Percentiles rank a stretch among this genome's conserved stretches.
phyloP scores from a whole-genome alignment of 225 moss, liverwort and hornwort genomes.

The Thuidium tamariscinum region DNA sequence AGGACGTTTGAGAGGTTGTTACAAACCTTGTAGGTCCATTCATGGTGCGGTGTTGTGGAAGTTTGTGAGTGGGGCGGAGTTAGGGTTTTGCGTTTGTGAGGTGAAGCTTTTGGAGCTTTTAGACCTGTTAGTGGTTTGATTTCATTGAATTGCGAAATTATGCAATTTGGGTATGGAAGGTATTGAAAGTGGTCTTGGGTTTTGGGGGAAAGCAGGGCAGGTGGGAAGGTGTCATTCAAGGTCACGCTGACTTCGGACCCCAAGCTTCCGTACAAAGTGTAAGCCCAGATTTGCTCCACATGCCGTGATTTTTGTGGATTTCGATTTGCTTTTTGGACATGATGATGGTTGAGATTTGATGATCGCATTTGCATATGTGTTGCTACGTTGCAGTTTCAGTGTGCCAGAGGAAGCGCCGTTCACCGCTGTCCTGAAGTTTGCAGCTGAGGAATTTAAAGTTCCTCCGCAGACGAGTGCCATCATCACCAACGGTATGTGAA shows the following conservation, averaged over 20 bases:
- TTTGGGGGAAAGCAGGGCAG: constrained; percentile 52
- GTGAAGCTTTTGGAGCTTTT: background rate
- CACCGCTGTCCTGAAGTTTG: constrained; percentile 92
- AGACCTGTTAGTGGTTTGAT: background rate
- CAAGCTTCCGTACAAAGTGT: constrained; percentile 99
- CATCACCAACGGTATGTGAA: constrained; percentile 72
- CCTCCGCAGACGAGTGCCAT: constrained; percentile 96
- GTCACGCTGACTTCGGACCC: constrained; percentile 97
- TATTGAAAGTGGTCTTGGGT: background rate
- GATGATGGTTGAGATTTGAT: background rate
- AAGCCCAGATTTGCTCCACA: background rate
- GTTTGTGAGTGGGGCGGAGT: background rate
- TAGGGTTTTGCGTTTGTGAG: background rate
- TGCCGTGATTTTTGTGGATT: background rate
- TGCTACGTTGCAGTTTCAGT: constrained; percentile 53
- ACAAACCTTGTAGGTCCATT: background rate
- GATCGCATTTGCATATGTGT: background rate
- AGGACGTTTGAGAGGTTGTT: background rate
- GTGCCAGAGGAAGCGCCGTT: constrained; percentile 98
- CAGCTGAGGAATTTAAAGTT: constrained; percentile 96
- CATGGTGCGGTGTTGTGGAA: background rate
- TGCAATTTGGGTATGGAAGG: background rate
- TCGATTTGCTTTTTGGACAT: background rate
- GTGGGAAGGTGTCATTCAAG: constrained; percentile 97
- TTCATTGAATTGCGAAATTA: background rate